Evolutionary conservation across 192 early-diverging fungal genomes (phyloP).

Genomic region (Physocladia obscura): DNA sequence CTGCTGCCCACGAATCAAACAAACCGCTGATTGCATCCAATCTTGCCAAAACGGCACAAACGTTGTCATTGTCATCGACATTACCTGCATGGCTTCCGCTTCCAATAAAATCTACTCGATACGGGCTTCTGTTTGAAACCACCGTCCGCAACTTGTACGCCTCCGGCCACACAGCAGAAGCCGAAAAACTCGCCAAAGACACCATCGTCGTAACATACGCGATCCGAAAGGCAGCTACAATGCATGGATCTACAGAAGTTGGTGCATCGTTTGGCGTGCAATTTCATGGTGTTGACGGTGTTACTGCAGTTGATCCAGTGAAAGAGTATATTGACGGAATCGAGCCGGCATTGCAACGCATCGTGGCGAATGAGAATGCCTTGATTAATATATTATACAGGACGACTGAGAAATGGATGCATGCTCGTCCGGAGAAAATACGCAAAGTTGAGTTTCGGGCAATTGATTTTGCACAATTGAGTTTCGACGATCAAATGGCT

Average conservation of each 20-base stretch:
- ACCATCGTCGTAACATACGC: constrained; percentile 23
- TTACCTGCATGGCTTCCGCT: neutral
- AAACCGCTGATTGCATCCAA: too few species aligned
- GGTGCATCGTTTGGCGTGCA: neutral
- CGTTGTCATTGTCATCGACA: neutral
- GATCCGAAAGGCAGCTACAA: neutral
- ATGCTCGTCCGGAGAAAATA: neutral
- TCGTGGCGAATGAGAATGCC: neutral
- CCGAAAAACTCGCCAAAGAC: neutral
- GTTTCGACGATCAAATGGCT: constrained; percentile 20
- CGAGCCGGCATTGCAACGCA: neutral
- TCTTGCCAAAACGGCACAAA: too few species aligned
- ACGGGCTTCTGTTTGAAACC: neutral
- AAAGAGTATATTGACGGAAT: neutral
- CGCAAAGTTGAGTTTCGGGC: constrained; percentile 15
- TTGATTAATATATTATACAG: neutral
- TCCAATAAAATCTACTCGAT: neutral
- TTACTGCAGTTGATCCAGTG: neutral
- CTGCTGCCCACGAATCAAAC: too few species aligned
- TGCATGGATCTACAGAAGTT: neutral
- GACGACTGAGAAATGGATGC: neutral
- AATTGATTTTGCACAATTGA: constrained; percentile 23
- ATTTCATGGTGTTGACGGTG: neutral
- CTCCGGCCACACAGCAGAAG: neutral
- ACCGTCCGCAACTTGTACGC: neutral